Evolutionary conservation across 805 yeast genomes (phyloP).

Genomic region (Candida manassasensis): DNA sequence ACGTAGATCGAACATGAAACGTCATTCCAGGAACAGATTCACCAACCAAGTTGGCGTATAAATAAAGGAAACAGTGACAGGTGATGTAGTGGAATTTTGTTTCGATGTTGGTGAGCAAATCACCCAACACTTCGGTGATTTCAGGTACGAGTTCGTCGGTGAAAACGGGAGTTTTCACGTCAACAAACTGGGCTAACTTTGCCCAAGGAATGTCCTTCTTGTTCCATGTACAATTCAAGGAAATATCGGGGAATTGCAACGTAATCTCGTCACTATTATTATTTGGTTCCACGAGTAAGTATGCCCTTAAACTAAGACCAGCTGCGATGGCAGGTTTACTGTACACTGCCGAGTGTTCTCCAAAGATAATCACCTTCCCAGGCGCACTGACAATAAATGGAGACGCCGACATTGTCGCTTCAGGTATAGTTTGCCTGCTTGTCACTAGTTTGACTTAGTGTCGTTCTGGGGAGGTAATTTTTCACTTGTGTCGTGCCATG

Average conservation of each 20-base stretch:
- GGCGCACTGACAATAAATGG: slow-evolving; percentile 89
- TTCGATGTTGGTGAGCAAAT: slow-evolving; percentile 40
- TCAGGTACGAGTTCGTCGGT: slow-evolving; percentile 58
- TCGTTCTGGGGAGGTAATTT: no score
- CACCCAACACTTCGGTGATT: slow-evolving; percentile 46
- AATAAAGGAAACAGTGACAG: slow-evolving; percentile 77
- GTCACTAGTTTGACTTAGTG: no score
- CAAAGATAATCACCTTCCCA: slow-evolving; percentile 92
- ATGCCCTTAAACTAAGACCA: slow-evolving; percentile 81
- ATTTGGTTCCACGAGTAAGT: slow-evolving; percentile 57
- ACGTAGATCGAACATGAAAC: slow-evolving; percentile 70
- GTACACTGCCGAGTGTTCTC: slow-evolving; percentile 95
- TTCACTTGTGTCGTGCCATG: no score
- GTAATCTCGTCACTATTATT: slow-evolving; percentile 39
- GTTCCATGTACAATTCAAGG: slow-evolving; percentile 61
- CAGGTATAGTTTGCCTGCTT: no score
- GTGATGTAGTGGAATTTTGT: slow-evolving; percentile 68
- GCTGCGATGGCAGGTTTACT: slow-evolving; percentile 96
- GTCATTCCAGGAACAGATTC: slow-evolving; percentile 44
- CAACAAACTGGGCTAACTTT: slow-evolving; percentile 18
- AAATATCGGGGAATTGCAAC: slow-evolving; percentile 82
- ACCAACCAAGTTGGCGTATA: slow-evolving; percentile 57
- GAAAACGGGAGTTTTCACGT: slow-evolving; percentile 19
- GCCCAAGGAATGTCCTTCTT: slow-evolving; percentile 59
- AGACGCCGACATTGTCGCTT: slow-evolving; percentile 1